Evolutionary conservation across 202 grass and related monocot genomes (phyloP), one percentile per base, ranked within the genome.

Genomic region (Digitaria exilis): DNA sequence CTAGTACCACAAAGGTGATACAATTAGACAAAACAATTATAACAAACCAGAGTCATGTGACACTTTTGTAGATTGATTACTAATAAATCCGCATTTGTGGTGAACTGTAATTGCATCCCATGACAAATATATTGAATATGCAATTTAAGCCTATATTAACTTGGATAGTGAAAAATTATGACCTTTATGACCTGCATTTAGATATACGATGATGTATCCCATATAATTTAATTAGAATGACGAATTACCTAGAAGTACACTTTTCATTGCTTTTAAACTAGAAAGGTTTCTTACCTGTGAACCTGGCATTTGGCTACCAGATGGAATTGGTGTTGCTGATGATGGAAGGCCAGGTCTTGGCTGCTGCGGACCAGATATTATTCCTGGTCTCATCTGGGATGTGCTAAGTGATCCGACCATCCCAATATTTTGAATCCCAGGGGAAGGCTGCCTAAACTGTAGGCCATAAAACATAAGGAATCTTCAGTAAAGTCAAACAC

Each of bases 351-450:
- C 78, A 75, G 91, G 89, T 76, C 93, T 89, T 77, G 82, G 83
- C 49, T 87, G 87, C 50, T 90, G 96, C 32, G 78, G 64, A 69
- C 85, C 71, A 52, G 90, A 61, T 57, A 81, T 44, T 75, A 76
- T 48, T 85, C 61, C 87, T 50, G 96, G 81, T 69, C 91, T 90
- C 73, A 98, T 85, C 61, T 95, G 93, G 69, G 92, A 48, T 41
- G 89, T 45, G 65, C 62, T 87, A 67, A 93, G 69, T 81, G 91
- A 92, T 71, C 91, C 89, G 79, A 94, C 86, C 84, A 85, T 90
- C 24, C 93, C 96, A 75, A 92, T 90, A 75, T 94, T 94, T 61
- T 97, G 95, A 85, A 91, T 97, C 76, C 88, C 92, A 62, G 90
- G 91, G 70, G 84, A 84, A 68, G 92, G 78, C 31, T 82, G 89